These are phyloP conservation scores for Cyberlindnera meyerae DNA, from an alignment of 805 yeast genomes.

Conservation along the genomic window DNA sequence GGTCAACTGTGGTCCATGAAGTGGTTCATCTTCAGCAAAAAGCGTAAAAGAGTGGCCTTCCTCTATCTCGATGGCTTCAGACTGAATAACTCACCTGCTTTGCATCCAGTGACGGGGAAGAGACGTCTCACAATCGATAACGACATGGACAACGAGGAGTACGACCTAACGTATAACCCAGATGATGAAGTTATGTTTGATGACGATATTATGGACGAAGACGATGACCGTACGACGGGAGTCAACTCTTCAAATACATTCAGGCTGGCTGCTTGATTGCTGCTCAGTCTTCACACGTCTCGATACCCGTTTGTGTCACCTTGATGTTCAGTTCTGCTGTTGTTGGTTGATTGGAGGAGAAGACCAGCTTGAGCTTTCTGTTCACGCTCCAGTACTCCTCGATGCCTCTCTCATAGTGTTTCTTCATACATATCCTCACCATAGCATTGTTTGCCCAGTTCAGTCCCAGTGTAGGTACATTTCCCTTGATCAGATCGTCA, in stretches of 20 bases:
- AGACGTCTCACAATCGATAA: conserved; percentile 33
- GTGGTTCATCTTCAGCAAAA: conserved; percentile 90
- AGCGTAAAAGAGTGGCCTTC: conserved; percentile 86
- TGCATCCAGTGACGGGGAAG: conserved; percentile 26
- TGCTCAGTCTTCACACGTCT: not conserved
- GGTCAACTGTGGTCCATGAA: conserved; percentile 46
- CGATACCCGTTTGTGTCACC: conserved; percentile 20
- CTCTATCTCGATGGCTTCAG: conserved; percentile 61
- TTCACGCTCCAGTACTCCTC: conserved; percentile 22
- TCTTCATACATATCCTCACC: conserved; percentile 43
- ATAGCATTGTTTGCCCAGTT: conserved; percentile 50
- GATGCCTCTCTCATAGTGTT: conserved; percentile 33
- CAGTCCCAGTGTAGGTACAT: conserved; percentile 51
- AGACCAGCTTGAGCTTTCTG: conserved; percentile 37
- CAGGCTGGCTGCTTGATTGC: conserved; percentile 6
- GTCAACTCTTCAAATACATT: conserved; percentile 6
- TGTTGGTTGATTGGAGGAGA: conserved; percentile 29
- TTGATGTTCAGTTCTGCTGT: conserved; percentile 21
- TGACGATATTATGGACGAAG: conserved; percentile 28
- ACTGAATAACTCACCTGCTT: conserved; percentile 33
- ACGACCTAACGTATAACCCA: conserved; percentile 36
- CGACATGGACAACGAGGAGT: conserved; percentile 38
- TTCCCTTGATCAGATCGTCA: conserved; percentile 16
- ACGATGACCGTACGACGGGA: conserved; percentile 8
- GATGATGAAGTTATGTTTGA: conserved; percentile 32